Evolutionary conservation across 306 rosid genomes (phyloP).

Genomic region (Prunus mongolica): DNA sequence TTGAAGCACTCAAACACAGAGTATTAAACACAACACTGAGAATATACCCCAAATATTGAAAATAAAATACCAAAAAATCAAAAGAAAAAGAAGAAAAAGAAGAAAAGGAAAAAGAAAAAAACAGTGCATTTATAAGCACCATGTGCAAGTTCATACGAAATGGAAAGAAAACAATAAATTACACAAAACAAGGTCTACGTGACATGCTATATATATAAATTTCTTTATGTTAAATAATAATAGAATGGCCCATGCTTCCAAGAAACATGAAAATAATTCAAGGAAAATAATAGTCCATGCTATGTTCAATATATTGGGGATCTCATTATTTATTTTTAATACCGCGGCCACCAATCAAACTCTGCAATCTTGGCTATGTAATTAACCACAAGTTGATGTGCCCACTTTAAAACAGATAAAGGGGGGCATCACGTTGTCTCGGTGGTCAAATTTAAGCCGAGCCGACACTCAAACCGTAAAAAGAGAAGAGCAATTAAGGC

Average conservation of each 20-base stretch:
- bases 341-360: background rate
- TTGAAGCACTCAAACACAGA: background rate
- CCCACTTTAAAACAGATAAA: background rate
- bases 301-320: background rate
- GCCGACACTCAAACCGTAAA: constrained; percentile 17
- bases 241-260: constrained; percentile 6
- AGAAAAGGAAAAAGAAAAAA: background rate
- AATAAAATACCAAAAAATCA: background rate
- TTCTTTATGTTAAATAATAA: background rate
- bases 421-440: background rate
- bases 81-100: background rate
- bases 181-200: background rate
- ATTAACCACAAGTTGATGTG: background rate
- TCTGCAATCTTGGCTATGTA: background rate
- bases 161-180: background rate
- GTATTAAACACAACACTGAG: background rate
- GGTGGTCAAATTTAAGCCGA: constrained; percentile 4
- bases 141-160: constrained; percentile 14
- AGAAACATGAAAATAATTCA: background rate
- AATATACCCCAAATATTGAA: background rate
- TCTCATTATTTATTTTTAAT: background rate
- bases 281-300: background rate
- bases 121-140: constrained; percentile 7
- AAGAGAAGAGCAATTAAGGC: background rate
- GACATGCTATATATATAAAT: background rate